Conservation (phyloP, 116 monocot species). For the Zostera marina region DNA sequence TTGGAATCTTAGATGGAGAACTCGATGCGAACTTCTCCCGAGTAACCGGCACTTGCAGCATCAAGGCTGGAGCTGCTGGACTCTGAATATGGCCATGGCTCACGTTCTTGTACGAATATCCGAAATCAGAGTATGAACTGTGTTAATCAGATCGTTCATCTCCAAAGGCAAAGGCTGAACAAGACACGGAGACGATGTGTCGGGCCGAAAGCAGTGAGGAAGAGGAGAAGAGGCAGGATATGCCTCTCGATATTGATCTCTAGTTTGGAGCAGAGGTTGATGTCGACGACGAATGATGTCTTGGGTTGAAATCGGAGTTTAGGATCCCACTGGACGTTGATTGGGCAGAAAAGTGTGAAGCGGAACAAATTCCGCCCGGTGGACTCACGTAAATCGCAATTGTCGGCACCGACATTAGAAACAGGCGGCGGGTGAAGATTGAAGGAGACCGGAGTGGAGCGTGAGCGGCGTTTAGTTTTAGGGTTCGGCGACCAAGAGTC, state of each 20-base stretch:
- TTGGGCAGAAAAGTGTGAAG: too few relatives aligned
- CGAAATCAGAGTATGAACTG: too few relatives aligned
- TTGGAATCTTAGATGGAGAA: conserved; percentile 9
- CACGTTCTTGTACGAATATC: conserved; percentile 41
- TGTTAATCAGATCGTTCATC: conserved; percentile 43
- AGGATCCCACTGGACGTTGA: conserved; percentile 6
- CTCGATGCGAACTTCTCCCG: conserved; percentile 29
- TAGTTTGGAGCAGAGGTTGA: background rate
- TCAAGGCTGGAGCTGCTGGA: conserved; percentile 51
- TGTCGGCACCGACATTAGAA: conserved; percentile 55
- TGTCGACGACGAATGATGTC: conserved; percentile 1
- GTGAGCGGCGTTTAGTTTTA: too few relatives aligned
- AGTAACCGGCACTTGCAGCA: conserved; percentile 27
- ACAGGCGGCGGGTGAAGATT: background rate
- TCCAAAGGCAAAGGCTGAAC: conserved; percentile 13
- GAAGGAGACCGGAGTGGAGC: too few relatives aligned
- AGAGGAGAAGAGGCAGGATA: conserved; percentile 65
- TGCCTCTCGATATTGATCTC: conserved; percentile 28
- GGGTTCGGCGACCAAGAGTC: too few relatives aligned
- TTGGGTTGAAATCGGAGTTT: conserved; percentile 9
- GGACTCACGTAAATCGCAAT: conserved; percentile 28
- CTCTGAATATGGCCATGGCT: conserved; percentile 58
- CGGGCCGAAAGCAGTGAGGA: conserved; percentile 8
- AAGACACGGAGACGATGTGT: conserved; percentile 9
- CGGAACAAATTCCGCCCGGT: conserved; percentile 9